phyloP scores from a whole-genome alignment of 495 filamentous ascomycete genomes.

The Aspergillus incahuasiensis region DNA sequence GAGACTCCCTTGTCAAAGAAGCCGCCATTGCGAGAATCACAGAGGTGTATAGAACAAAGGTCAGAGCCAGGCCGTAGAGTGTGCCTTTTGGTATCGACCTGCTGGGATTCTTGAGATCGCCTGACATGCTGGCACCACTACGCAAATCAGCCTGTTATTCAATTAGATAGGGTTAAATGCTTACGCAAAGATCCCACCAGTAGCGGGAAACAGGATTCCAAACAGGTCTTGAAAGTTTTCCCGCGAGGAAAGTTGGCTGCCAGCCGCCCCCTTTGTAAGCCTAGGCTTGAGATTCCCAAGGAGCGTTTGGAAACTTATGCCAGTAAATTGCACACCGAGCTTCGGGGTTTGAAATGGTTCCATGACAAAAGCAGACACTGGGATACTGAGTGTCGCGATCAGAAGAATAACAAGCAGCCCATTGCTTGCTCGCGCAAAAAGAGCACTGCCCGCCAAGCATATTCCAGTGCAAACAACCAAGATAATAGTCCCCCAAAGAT shows the following conservation, averaged over 20 bases:
- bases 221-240: conserved; percentile 82
- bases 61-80: conserved; percentile 67
- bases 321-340: conserved; percentile 70
- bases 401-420: conserved; percentile 69
- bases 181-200: conserved; percentile 65
- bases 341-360: conserved; percentile 59
- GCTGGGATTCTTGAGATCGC: conserved; percentile 77
- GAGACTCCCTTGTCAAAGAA: conserved; percentile 67
- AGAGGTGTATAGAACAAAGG: conserved; percentile 68
- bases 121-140: conserved; percentile 85
- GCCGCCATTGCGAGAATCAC: conserved; percentile 80
- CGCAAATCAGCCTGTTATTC: conserved; percentile 20
- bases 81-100: conserved; percentile 81
- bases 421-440: conserved; percentile 78
- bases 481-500: conserved; percentile 70
- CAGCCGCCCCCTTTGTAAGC: conserved; percentile 62
- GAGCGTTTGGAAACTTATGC: conserved; percentile 64
- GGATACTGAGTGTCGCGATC: conserved; percentile 76
- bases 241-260: conserved; percentile 58
- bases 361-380: conserved; percentile 64
- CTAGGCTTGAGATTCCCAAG: conserved; percentile 64
- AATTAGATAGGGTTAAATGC: conserved; percentile 15
- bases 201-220: conserved; percentile 82
- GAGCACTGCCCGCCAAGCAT: conserved; percentile 73
- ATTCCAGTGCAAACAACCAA: conserved; percentile 70